A percentile compares a stretch with the other conserved stretches of the same genome.
Evolutionary conservation across 2,329 filamentous ascomycete genomes (phyloP).

Genomic region (Ascochyta viciae-villosae): DNA sequence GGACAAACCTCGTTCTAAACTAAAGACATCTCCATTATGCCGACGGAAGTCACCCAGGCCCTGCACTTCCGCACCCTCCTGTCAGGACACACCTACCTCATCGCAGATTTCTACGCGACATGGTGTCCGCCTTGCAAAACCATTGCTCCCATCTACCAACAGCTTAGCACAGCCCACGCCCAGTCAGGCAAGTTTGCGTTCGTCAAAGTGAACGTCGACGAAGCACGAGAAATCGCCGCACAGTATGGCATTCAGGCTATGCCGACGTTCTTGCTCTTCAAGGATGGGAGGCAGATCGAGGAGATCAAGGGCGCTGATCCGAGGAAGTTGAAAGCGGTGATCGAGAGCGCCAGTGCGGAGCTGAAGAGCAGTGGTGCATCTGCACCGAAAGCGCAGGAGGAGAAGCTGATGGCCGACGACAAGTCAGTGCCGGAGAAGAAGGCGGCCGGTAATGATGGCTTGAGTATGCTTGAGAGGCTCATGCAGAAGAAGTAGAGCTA

Average conservation of each 20-base stretch:
- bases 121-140: constrained; percentile 66
- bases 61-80: constrained; percentile 48
- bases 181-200: constrained; percentile 57
- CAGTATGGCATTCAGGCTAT: constrained; percentile 59
- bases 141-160: constrained; percentile 60
- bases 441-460: constrained; percentile 43
- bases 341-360: constrained; percentile 29
- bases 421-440: constrained; percentile 31
- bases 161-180: constrained; percentile 58
- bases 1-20: not conserved
- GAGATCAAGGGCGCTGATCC: constrained; percentile 42
- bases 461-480: constrained; percentile 17
- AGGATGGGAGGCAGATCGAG: constrained; percentile 39
- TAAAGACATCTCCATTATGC: constrained; percentile 27
- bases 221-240: constrained; percentile 56
- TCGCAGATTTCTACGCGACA: constrained; percentile 61
- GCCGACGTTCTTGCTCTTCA: constrained; percentile 46
- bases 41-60: constrained; percentile 40
- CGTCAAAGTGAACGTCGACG: constrained; percentile 64
- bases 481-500: constrained; percentile 14
- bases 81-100: constrained; percentile 48
- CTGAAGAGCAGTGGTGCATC: constrained; percentile 9
- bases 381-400: constrained; percentile 15
- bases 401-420: constrained; percentile 6
- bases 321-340: constrained; percentile 31